Evolutionary conservation across 164 flowering plant genomes (phyloP).

Genomic region (Litsea cubeba): DNA sequence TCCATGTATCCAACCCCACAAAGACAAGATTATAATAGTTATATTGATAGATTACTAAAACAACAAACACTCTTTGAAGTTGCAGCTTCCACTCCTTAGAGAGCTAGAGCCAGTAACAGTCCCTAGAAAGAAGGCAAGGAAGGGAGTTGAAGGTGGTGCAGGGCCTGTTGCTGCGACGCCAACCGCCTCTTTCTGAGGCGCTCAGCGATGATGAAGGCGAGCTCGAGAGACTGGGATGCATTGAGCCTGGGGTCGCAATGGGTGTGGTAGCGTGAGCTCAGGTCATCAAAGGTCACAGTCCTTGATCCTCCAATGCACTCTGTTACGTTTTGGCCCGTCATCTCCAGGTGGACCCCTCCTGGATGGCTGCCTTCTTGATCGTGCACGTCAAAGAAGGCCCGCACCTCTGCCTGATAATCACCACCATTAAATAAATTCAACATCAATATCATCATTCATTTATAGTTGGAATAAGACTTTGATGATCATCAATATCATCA

Average conservation of each 20-base stretch:
- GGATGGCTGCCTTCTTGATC: slow-evolving; percentile 94
- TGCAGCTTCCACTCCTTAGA: too few species aligned
- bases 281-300: slow-evolving; percentile 80
- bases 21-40: not conserved
- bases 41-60: too few species aligned
- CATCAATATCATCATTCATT: not conserved
- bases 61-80: too few species aligned
- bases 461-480: too few species aligned
- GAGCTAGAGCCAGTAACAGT: slow-evolving; percentile 9
- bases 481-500: not conserved
- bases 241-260: slow-evolving; percentile 94
- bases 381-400: slow-evolving; percentile 90
- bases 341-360: slow-evolving; percentile 88
- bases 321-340: slow-evolving; percentile 90
- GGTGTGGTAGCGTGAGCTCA: slow-evolving; percentile 87
- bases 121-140: slow-evolving; percentile 24
- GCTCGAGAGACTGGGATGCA: slow-evolving; percentile 93
- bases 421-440: not conserved
- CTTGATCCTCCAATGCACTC: slow-evolving; percentile 93
- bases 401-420: slow-evolving; percentile 62
- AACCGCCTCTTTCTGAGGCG: slow-evolving; percentile 75
- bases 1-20: not conserved
- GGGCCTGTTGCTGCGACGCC: slow-evolving; percentile 22
- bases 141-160: not conserved
- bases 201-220: slow-evolving; percentile 84